These are phyloP conservation scores for Colletotrichum tropicale DNA, from an alignment of 2,329 filamentous ascomycete genomes.

Conservation along the genomic window DNA sequence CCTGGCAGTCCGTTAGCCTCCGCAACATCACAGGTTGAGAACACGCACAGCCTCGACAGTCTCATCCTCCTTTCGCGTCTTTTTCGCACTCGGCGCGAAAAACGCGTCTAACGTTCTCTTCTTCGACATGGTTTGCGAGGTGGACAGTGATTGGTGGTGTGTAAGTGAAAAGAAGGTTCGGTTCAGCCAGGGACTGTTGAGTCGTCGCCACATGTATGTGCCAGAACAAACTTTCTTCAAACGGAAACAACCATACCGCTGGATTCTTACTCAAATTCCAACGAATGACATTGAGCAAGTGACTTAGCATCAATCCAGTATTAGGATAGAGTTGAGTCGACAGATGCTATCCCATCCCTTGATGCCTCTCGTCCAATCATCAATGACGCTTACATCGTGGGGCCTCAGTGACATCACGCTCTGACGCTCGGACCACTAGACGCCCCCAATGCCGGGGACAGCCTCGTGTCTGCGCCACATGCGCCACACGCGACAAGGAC, in stretches of 20 bases:
- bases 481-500: neutral
- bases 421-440: neutral
- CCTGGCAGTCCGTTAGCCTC: neutral
- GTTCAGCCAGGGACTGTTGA: neutral
- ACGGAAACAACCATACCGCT: neutral
- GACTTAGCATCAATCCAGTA: neutral
- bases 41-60: conserved; percentile 6
- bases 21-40: no score
- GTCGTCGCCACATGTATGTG: neutral
- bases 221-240: neutral
- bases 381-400: conserved; percentile 15
- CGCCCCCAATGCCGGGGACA: neutral
- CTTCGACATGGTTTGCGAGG: conserved; percentile 33
- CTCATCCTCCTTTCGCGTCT: conserved; percentile 31
- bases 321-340: neutral
- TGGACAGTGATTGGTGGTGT: conserved; percentile 1
- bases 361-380: conserved; percentile 5
- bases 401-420: conserved; percentile 6
- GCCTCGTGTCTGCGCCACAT: conserved; percentile 6
- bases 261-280: neutral
- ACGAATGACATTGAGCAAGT: neutral
- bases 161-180: neutral
- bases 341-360: neutral
- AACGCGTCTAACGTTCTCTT: conserved; percentile 74
- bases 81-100: conserved; percentile 59